Base-by-base conservation (phyloP, 352 stramenopile species). In the Phytophthora sp. region DNA sequence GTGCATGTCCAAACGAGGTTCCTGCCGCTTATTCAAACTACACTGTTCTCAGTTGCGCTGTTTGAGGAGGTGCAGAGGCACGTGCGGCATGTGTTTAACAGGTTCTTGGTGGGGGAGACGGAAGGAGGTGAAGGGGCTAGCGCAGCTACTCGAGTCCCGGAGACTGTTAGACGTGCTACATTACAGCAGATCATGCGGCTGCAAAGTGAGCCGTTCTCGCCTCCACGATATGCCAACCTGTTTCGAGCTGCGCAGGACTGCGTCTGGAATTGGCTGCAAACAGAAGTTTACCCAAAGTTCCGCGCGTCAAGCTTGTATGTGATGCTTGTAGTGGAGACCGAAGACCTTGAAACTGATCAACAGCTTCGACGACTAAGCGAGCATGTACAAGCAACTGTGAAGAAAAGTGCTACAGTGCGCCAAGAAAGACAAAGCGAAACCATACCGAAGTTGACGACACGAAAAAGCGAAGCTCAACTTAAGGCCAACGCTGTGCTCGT, bases 181-280 rank as follows among this genome's bases (percentile, higher is more conserved):
- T 60, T 93, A 54, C 75, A 88, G 50, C 69, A 74, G 42, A 90
- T 93, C 39, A 74, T 93, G 65, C 65, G 74, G 50, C 70, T 91
- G 21, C 84, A 93, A 56, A 79, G 80, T 24, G 84, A 93, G 51
- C 78, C 84, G 13, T 93, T 93, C 53, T 90, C 84, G 2, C 81
- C 84, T 3, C 77, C 80, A 4, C 64, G 82, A 18, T 93, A 91
- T 28, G 84, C 82, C 5, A 82, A 60, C 34, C 65, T 93, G 35
- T 93, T 91, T 54, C 82, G 82, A n/a, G 68, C 69, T 10, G 82
- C 84, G 1, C 84, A 93, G 57, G 82, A 93, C 30, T 74, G 76
- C 27, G 80, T 93, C 45, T 88, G 78, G 77, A 60, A 83, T 43
- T 93, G 84, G 84, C 70, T 93, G 34, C 72, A 86, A 42, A 70